These are phyloP conservation scores for Boletus subcaerulescens DNA, from an alignment of 768 basidiomycete species.

Conservation along the genomic window DNA sequence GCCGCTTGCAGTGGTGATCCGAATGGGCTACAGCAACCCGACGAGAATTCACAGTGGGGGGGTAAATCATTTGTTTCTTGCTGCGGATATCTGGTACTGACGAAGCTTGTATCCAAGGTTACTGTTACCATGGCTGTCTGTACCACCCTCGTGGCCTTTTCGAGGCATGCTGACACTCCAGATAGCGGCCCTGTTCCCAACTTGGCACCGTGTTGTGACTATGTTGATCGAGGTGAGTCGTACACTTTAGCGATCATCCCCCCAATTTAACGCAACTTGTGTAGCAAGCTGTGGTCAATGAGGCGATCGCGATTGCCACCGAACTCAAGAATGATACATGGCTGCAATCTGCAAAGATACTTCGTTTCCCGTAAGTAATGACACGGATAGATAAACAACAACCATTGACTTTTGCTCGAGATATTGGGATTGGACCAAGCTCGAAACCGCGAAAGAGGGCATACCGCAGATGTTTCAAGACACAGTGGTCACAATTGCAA, in stretches of 20 bases:
- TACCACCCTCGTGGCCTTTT: background rate
- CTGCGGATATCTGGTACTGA: background rate
- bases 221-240: constrained; percentile 12
- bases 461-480: background rate
- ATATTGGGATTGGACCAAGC: constrained; percentile 16
- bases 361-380: constrained; percentile 15
- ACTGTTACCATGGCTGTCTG: constrained; percentile 21
- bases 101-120: constrained; percentile 5
- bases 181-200: constrained; percentile 20
- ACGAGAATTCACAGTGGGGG: constrained; percentile 2
- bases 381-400: background rate
- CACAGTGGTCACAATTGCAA: background rate
- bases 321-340: background rate
- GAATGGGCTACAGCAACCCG: constrained; percentile 3
- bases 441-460: background rate
- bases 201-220: constrained; percentile 18
- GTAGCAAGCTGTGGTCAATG: constrained; percentile 16
- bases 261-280: background rate
- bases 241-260: background rate
- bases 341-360: constrained; percentile 9
- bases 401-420: background rate
- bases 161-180: background rate
- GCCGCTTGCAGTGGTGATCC: constrained; percentile 16
- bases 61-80: background rate
- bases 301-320: constrained; percentile 12